Conservation (phyloP, 257 asterid genomes). For the Solanum tarapatanum region DNA sequence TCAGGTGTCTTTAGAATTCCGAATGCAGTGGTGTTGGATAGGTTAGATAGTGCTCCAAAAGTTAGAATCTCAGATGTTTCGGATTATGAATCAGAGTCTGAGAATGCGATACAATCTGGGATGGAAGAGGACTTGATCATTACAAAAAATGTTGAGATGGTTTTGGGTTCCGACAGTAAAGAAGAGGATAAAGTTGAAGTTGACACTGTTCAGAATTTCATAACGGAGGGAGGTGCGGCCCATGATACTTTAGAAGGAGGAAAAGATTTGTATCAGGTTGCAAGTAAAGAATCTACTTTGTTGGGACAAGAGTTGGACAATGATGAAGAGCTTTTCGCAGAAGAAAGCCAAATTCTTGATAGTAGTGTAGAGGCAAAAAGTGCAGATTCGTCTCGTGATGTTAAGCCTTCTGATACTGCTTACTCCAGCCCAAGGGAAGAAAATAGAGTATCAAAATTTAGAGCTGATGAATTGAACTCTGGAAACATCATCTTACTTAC, state of each 20-base stretch:
- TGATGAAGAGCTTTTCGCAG: slow-evolving; percentile 8
- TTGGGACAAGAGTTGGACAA: slow-evolving; percentile 3
- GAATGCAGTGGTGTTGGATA: slow-evolving; percentile 21
- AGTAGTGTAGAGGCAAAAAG: slow-evolving; percentile 3
- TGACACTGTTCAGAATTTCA: slow-evolving; percentile 5
- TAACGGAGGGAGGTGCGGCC: slow-evolving; percentile 13
- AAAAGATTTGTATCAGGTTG: slow-evolving; percentile 6
- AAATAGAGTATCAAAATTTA: neutral
- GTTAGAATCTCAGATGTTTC: slow-evolving; percentile 28
- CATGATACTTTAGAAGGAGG: slow-evolving; percentile 12
- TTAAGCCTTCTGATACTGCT: slow-evolving; percentile 8
- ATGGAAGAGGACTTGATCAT: slow-evolving; percentile 19
- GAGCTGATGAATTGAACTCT: slow-evolving; percentile 4
- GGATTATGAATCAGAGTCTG: slow-evolving; percentile 23
- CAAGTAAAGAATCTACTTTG: slow-evolving; percentile 5
- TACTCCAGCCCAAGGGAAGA: neutral
- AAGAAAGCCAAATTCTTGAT: slow-evolving; percentile 19
- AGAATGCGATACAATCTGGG: slow-evolving; percentile 21
- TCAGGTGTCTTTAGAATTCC: slow-evolving; percentile 30
- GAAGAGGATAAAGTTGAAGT: slow-evolving; percentile 12
- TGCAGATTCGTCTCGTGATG: slow-evolving; percentile 12
- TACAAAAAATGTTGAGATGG: slow-evolving; percentile 5
- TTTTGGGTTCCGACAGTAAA: slow-evolving; percentile 14
- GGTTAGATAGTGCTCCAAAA: slow-evolving; percentile 34
- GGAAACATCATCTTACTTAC: neutral